Evolutionary conservation across 164 flowering plant genomes (phyloP), one percentile per base, ranked within the genome.

Genomic region (Stephania cephalantha): DNA sequence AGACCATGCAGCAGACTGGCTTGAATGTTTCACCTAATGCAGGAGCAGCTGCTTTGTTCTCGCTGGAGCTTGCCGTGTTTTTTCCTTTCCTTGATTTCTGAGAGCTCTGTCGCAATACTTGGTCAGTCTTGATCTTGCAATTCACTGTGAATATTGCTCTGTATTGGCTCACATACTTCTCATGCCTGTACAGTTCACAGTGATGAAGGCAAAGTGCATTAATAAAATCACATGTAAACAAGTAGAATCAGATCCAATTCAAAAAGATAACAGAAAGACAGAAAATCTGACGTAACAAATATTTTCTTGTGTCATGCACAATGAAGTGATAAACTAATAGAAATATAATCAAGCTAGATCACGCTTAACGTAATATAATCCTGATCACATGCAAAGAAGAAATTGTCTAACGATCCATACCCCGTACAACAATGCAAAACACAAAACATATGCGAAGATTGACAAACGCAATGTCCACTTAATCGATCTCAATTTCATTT

Each of bases 71-170:
- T 73, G 78, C 78, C 13, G 75, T 69, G 70, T 83, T 70, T 70
- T 81, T 86, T 29, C 83, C 74, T 67, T 77, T 78, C 73, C 76
- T 83, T 9, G 66, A 9, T 53, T 80, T 82, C 53, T 9, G 46
- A 65, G 64, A 74, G 44, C 77, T 80, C 73, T 77, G 80, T 20
- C 74, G 79, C 61, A 82, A 46, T 9, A 82, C 77, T 79, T 79
- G 78, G 12, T 79, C 81, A 64, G 20, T 80, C 69, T 72, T 87
- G 71, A 88, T 81, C 78, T 84, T 85, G 84, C 95, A 93, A 75
- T 93, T 91, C 10, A 78, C 79, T 7, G 88, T 92, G 81, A 91
- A 89, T 48, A 91, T 78, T 44, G 97, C 97, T 75, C 97, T 82
- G 86, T 88, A 91, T 77, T 90, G 98, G 30, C 93, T 91, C 50